phyloP scores from a whole-genome alignment of 768 basidiomycete species.

The Myochromella boudieri region DNA sequence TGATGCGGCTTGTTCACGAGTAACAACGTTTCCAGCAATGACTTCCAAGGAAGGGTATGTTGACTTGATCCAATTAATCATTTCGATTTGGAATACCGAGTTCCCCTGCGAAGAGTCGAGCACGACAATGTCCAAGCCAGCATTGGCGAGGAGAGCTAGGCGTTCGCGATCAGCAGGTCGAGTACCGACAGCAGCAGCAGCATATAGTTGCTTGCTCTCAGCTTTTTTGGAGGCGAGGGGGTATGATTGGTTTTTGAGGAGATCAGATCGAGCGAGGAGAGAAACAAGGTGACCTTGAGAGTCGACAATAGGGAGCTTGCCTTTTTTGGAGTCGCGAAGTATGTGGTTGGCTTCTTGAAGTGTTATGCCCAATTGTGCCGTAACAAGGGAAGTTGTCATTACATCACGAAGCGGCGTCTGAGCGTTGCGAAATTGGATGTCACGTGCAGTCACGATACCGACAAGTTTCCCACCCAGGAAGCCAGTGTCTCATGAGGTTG shows the following conservation, averaged over 20 bases:
- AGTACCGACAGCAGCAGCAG: slow-evolving; percentile 94
- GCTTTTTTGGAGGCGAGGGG: slow-evolving; percentile 93
- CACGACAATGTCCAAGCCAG: slow-evolving; percentile 92
- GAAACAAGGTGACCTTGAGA: slow-evolving; percentile 54
- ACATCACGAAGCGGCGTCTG: slow-evolving; percentile 68
- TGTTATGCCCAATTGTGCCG: slow-evolving; percentile 85
- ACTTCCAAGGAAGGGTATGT: slow-evolving; percentile 87
- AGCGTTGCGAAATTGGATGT: slow-evolving; percentile 87
- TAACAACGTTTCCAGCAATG: slow-evolving; percentile 97
- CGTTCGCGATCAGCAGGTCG: slow-evolving; percentile 86
- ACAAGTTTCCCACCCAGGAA: slow-evolving; percentile 86
- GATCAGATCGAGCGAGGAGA: slow-evolving; percentile 93
- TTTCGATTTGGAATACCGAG: slow-evolving; percentile 90
- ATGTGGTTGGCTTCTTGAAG: slow-evolving; percentile 91
- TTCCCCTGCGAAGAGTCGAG: slow-evolving; percentile 98
- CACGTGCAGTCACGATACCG: slow-evolving; percentile 95
- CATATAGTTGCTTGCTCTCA: slow-evolving; percentile 91
- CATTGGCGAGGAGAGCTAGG: slow-evolving; percentile 82
- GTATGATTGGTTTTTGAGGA: slow-evolving; percentile 96
- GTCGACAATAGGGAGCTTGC: slow-evolving; percentile 82
- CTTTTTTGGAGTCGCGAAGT: slow-evolving; percentile 95
- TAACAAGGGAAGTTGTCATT: slow-evolving; percentile 90
- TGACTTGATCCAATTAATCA: slow-evolving; percentile 90
- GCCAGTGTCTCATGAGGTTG: slow-evolving; percentile 67
- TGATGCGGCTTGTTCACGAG: slow-evolving; percentile 92